phyloP scores from a whole-genome alignment of 352 stramenopile genomes.

The Phytophthora tubulina region DNA sequence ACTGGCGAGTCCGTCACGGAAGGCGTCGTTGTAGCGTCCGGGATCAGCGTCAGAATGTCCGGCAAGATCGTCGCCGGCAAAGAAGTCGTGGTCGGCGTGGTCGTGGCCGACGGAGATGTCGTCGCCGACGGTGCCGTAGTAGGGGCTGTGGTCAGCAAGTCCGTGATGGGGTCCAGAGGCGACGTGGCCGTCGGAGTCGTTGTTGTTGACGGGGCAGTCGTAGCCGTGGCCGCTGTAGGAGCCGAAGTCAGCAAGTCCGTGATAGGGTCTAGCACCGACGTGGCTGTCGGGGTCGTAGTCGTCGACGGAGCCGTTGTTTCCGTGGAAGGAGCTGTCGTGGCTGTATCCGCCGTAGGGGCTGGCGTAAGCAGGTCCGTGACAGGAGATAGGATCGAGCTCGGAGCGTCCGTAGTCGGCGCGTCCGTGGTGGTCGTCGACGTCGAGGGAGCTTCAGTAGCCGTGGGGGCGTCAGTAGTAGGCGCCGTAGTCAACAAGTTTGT shows the following conservation, averaged over 20 bases:
- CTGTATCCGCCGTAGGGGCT: constrained; percentile 9
- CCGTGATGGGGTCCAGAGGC: constrained; percentile 8
- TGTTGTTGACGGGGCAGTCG: constrained; percentile 17
- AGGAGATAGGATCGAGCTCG: constrained; percentile 2
- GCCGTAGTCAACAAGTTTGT: constrained; percentile 14
- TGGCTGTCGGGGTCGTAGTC: background rate
- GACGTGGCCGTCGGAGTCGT: constrained; percentile 24
- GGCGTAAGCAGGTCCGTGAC: constrained; percentile 18
- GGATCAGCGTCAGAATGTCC: constrained; percentile 7
- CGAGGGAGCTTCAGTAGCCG: constrained; percentile 1
- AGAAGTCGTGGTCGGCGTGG: constrained; percentile 20
- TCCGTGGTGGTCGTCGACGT: background rate
- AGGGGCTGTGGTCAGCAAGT: constrained; percentile 21
- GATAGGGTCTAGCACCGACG: constrained; percentile 5
- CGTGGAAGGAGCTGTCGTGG: constrained; percentile 23
- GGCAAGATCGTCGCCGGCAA: constrained; percentile 4
- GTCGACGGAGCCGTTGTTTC: constrained; percentile 5
- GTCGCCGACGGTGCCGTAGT: constrained; percentile 6
- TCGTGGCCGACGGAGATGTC: constrained; percentile 18
- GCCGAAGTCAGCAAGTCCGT: constrained; percentile 19
- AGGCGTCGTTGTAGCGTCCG: constrained; percentile 6
- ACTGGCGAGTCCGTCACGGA: constrained; percentile 22
- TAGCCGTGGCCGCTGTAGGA: constrained; percentile 15
- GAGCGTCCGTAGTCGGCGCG: background rate
- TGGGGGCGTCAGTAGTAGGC: background rate